These are phyloP conservation scores for Alternaria metachromatica DNA, from an alignment of 2,329 filamentous ascomycete genomes.

Conservation along the genomic window DNA sequence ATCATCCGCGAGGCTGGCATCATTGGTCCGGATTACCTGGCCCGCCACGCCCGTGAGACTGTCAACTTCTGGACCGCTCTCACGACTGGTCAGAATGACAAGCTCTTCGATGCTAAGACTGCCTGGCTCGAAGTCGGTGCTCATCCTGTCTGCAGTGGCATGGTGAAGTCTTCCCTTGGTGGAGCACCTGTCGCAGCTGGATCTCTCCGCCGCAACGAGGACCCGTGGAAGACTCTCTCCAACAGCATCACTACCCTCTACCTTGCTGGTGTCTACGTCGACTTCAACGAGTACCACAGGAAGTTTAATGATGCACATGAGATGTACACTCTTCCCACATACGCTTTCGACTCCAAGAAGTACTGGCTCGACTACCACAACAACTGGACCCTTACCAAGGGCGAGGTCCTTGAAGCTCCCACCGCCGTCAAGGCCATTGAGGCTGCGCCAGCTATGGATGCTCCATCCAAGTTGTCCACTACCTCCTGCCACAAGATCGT, in stretches of 20 bases:
- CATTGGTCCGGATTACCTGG: slow-evolving; percentile 68
- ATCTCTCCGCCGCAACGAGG: slow-evolving; percentile 68
- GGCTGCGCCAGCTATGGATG: slow-evolving; percentile 48
- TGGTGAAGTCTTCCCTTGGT: slow-evolving; percentile 71
- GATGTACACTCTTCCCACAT: slow-evolving; percentile 70
- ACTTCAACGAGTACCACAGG: slow-evolving; percentile 74
- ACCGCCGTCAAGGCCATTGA: slow-evolving; percentile 48
- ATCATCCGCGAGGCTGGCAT: slow-evolving; percentile 64
- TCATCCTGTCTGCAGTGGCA: slow-evolving; percentile 71
- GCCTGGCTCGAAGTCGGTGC: slow-evolving; percentile 78
- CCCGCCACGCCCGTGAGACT: slow-evolving; percentile 69
- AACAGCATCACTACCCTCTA: slow-evolving; percentile 66
- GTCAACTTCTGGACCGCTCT: slow-evolving; percentile 73
- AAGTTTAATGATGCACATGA: slow-evolving; percentile 65
- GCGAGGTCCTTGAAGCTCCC: slow-evolving; percentile 57
- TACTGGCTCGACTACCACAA: slow-evolving; percentile 76
- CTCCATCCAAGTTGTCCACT: slow-evolving; percentile 65
- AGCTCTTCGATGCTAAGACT: slow-evolving; percentile 68
- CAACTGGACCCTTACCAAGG: slow-evolving; percentile 76
- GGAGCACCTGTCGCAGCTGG: slow-evolving; percentile 62
- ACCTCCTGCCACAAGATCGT: slow-evolving; percentile 70
- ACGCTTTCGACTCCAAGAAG: slow-evolving; percentile 73
- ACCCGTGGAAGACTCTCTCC: slow-evolving; percentile 69
- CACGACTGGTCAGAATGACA: slow-evolving; percentile 63
- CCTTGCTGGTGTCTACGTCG: slow-evolving; percentile 65